Evolutionary conservation across 2,329 filamentous ascomycete species (phyloP), one percentile per base, ranked within the genome.

Genomic region (Phaeoacremonium minimum): DNA sequence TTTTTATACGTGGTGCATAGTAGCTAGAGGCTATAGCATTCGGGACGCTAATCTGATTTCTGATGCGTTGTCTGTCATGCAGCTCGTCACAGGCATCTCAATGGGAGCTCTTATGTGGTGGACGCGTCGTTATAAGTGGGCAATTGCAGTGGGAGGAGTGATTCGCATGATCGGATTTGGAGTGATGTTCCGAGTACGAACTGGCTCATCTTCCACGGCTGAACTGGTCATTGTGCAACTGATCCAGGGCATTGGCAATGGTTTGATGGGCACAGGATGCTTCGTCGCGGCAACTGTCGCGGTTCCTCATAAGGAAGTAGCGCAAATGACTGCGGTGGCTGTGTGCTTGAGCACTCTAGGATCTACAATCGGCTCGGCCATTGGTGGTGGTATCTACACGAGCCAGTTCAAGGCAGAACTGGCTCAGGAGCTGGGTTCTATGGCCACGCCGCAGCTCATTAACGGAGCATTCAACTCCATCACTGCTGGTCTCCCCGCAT

Each of bases 331-430:
- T 1, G 63, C 67, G 2, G 43, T 73, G 31, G 55, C 69, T n/a
- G 49, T 71, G 16, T 56, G 64, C 8, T 60, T 57, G 28, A 54
- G 58, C 8, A 69, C 64, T 36, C 43, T 73, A 4, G 62, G 63
- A 4, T 42, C 49, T 12, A 57, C 52, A 28, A 49, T 66, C 17
- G 60, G 61, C 2, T 50, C 60, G 5, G 57, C 60, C 29, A 60
- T 71, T 29, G 66, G 68, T 4, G 69, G 69, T 5, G 66, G 61
- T 5, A 71, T 73, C 13, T 73, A 73, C 45, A 72, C 68, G 1
- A 60, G 58, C n/a, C 58, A 59, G 1, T 59, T 73, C 42, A 59
- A 60, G 20, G 37, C 50, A 4, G 50, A 53, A 5, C 44, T 71
- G 35, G 49, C 50, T 29, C 39, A 48, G 8, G 58, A 60, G 19